Evolutionary conservation across 345 rosid genomes (phyloP), one percentile per base, ranked within the genome.

Genomic region (Eucalyptus albens): DNA sequence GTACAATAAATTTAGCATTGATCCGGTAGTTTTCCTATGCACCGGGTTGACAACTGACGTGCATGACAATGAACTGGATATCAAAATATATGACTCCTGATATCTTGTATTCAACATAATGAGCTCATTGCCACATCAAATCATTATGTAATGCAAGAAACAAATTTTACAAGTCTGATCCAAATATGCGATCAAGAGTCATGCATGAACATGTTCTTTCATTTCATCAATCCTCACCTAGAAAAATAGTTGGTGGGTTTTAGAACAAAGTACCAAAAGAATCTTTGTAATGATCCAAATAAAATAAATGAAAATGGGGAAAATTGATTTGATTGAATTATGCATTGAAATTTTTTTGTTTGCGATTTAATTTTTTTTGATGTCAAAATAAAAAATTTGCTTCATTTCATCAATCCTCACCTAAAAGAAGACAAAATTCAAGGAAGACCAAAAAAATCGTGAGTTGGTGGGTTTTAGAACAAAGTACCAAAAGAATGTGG

Each of bases 1-100:
- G 0, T 24, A 56, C 62, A 56, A 10, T 56, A 56, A 24, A 11
- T 10, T 24, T 24, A 56, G 29, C 13, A 24, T 22, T 56, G 29
- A 56, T 56, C 1, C 2, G 2, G 13, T 24, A 1, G 3, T 24
- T 24, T 56, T 22, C 14, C 29, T 26, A 24, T 56, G 14, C 29
- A 56, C 2, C 0, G 3, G 14, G 29, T 56, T 56, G 29, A 24
- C 62, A 22, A 56, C 7, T 56, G 3, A 22, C 0, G 62, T 56
- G 29, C 29, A 26, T 22, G 62, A 9, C 29, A 26, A 56, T 1
- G 3, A 56, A 56, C 29, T 56, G 1, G 29, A 56, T 56, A 56
- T 56, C 6, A 24, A 2, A 56, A 56, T 56, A 56, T 24, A 24
- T 56, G 62, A 56, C 13, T 9, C 3, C 3, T 24, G 0, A 56